Percentiles rank a stretch among this genome's conserved stretches.
phyloP scores from a whole-genome alignment of 2,329 filamentous ascomycete genomes.

The Aspergillus sp. region DNA sequence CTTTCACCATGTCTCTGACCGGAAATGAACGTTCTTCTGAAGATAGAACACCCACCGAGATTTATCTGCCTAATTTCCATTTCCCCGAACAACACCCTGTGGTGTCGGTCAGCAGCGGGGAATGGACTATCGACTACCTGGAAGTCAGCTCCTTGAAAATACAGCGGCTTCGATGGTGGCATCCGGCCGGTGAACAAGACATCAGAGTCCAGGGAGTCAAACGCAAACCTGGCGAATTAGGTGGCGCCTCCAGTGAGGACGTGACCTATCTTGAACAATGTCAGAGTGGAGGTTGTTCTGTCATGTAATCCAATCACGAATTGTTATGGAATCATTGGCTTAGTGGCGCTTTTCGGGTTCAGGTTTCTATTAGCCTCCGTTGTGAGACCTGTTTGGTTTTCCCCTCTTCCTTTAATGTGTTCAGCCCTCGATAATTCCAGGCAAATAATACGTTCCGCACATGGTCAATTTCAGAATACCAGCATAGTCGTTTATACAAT shows the following conservation, averaged over 20 bases:
- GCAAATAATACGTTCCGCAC: background rate
- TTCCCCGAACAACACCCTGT: constrained; percentile 73
- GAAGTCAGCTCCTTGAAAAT: constrained; percentile 67
- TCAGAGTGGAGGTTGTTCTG: constrained; percentile 47
- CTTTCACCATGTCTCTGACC: constrained; percentile 70
- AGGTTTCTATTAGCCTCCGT: background rate
- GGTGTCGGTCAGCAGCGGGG: constrained; percentile 78
- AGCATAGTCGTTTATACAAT: too few relatives aligned
- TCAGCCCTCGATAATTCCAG: too few relatives aligned
- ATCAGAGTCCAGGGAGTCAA: constrained; percentile 74
- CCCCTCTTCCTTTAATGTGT: background rate
- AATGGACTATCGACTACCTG: constrained; percentile 80
- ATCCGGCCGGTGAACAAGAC: constrained; percentile 78
- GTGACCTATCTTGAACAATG: constrained; percentile 72
- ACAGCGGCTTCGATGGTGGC: constrained; percentile 89
- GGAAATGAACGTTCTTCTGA: constrained; percentile 58
- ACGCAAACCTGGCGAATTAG: constrained; percentile 49
- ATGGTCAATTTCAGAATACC: background rate
- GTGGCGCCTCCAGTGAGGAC: constrained; percentile 63
- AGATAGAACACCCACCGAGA: constrained; percentile 70
- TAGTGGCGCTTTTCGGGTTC: background rate
- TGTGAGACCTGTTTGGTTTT: background rate
- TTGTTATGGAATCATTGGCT: background rate
- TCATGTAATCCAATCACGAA: constrained; percentile 45
- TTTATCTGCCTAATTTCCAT: constrained; percentile 89